These are phyloP conservation scores for Phytophthora sojae DNA, from an alignment of 352 stramenopile genomes.

Conservation along the genomic window DNA sequence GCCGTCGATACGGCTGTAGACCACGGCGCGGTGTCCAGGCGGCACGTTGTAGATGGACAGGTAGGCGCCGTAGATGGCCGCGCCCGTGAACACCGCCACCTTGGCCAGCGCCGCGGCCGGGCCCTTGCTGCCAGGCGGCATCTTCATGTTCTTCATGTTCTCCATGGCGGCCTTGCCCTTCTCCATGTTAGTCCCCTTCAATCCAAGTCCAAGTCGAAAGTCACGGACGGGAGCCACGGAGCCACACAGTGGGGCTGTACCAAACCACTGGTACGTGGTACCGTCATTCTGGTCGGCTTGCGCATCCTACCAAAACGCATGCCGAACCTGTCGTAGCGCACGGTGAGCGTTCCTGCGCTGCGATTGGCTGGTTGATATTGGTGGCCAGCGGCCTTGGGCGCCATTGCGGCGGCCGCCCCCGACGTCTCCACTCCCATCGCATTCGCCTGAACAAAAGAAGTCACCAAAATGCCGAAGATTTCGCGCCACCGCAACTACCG, in stretches of 20 bases:
- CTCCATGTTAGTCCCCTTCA: conserved; percentile 56
- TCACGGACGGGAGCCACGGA: not conserved
- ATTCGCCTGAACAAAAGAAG: conserved; percentile 77
- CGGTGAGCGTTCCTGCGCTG: not conserved
- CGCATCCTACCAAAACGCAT: too few species aligned
- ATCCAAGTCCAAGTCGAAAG: conserved; percentile 26
- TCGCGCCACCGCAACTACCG: conserved; percentile 93
- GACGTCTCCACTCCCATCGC: conserved; percentile 60
- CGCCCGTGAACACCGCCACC: conserved; percentile 66
- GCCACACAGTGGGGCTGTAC: not conserved
- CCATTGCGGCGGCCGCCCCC: not conserved
- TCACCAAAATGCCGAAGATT: conserved; percentile 87
- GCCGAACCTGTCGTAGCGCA: too few species aligned
- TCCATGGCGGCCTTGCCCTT: conserved; percentile 89
- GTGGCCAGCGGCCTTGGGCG: conserved; percentile 41
- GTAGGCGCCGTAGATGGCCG: conserved; percentile 81
- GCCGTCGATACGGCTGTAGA: conserved; percentile 92
- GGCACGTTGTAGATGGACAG: conserved; percentile 91
- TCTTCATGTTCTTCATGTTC: conserved; percentile 92
- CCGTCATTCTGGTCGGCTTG: not conserved
- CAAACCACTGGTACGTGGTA: not conserved
- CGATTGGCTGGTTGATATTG: conserved; percentile 57
- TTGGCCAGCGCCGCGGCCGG: conserved; percentile 68
- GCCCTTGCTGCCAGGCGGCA: conserved; percentile 70
- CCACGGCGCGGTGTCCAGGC: conserved; percentile 87